Evolutionary conservation across 495 filamentous ascomycete species (phyloP), one percentile per base, ranked within the genome.

Genomic region (Aspergillus leporis): DNA sequence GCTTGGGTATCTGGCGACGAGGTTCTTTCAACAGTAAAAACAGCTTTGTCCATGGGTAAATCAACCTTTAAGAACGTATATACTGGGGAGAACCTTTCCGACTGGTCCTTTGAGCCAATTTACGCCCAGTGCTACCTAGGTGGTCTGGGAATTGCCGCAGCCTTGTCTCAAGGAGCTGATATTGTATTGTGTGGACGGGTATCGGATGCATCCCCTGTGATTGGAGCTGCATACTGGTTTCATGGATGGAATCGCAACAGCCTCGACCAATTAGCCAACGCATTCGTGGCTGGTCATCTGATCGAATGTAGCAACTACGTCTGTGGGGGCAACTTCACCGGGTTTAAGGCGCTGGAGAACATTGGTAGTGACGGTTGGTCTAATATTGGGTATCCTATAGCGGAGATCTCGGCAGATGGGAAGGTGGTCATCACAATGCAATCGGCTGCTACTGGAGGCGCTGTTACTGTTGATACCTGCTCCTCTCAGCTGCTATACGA

Each of bases 161-260:
- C 77, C 18, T 61, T 86, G 1, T 66, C 72, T 22, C 66, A 75
- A 13, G 83, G 83, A 13, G 81, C 81, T 0, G 81, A 85, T 55
- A 85, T 86, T 52, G 80, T 86, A 52, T 73, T 86, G 21, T 82
- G 78, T 55, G 83, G 82, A 43, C 75, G 83, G 30, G 82, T 84
- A 1, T 75, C 81, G 2, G 82, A 85, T 65, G 82, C 83, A 49
- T 75, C 78, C 0, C 81, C 80, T 1, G 75, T 79, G 0, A 81
- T 85, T 51, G 82, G 76, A 2, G 78, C 77, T 8, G 78, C 80
- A 3, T 74, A 71, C 54, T 85, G 74, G 72, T 78, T 75, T 65
- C 78, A 83, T 59, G 67, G 66, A 51, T 82, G 81, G 79, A 62
- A 65, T 3, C 63, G 73, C 9, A 67, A 70, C 40, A 65, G 79